Conservation (phyloP, 495 filamentous ascomycete species). For the Penicillium lividum region DNA sequence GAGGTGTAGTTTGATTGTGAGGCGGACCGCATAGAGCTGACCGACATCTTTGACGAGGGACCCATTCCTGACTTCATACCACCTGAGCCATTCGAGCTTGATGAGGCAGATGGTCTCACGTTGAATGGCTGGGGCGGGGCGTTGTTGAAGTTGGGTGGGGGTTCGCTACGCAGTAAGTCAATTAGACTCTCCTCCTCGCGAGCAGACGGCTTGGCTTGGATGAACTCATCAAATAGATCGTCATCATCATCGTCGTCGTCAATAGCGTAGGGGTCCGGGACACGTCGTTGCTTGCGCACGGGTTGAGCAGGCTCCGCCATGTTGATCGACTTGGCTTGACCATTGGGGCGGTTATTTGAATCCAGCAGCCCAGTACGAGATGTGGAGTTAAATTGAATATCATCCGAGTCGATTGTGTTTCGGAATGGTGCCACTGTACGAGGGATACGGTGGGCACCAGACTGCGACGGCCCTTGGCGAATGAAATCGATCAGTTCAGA, state of each 20-base stretch:
- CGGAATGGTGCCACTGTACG: conserved; percentile 84
- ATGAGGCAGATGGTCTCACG: conserved; percentile 27
- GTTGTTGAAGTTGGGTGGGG: conserved; percentile 63
- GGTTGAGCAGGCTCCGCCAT: conserved; percentile 31
- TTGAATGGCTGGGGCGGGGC: conserved; percentile 41
- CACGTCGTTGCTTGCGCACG: conserved; percentile 68
- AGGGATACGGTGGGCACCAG: conserved; percentile 66
- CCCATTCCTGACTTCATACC: conserved; percentile 54
- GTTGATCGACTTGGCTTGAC: conserved; percentile 21
- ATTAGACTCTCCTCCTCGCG: conserved; percentile 68
- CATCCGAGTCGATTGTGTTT: conserved; percentile 81
- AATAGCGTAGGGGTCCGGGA: conserved; percentile 89
- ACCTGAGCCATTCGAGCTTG: conserved; percentile 51
- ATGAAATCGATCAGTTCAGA: conserved; percentile 95
- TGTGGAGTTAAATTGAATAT: conserved; percentile 54
- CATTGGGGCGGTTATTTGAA: conserved; percentile 28
- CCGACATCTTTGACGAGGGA: conserved; percentile 34
- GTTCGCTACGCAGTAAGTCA: conserved; percentile 84
- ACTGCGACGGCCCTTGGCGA: conserved; percentile 69
- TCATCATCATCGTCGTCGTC: conserved; percentile 82
- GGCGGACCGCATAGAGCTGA: conserved; percentile 36
- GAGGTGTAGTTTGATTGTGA: conserved; percentile 38
- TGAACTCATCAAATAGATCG: conserved; percentile 63
- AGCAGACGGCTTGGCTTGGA: conserved; percentile 44
- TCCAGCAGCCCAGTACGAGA: conserved; percentile 60